Base-by-base conservation (phyloP, 768 basidiomycete genomes). In the Rhizopogon vinicolor region DNA sequence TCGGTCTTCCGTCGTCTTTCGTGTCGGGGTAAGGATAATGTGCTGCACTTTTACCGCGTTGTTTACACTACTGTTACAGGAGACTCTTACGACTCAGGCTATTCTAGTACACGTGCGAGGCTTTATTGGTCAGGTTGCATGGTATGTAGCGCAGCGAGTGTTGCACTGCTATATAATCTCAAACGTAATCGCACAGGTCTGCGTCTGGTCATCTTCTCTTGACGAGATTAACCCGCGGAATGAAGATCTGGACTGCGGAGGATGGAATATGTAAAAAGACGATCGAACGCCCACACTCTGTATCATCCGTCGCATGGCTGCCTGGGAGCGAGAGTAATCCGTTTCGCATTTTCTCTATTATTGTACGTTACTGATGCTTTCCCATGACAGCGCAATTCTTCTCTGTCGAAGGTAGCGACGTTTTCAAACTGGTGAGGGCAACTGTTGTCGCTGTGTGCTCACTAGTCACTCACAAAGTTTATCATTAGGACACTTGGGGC, bases 221-320 rank as follows among this genome's bases (percentile, higher is more conserved):
- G 44, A 79, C 80, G 31, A 78, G 79, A 61, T 71, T 79, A 52
- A 73, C 68, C 53, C 78, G 77, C 35, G 74, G 73, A 43, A 69
- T 82, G 55, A 82, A 83, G 63, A 68, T 82, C 51, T 82, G 80
- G 80, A 76, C 71, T 3, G 75, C 78, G 65, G 79, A 82, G 79
- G 74, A 78, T 18, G 80, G 81, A 43, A 77, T 81, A 44, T 79
- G 79, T 62, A 72, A 63, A 56, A 74, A 70, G 60, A 81, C 77
- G 16, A 82, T 82, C 55, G 77, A 79, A 50, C 73, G 81, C 8
- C 69, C 68, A 49, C 70, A 70, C 53, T 65, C 68, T 25, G 75
- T 82, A 1, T 77, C 78, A 56, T 79, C 80, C n/a, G 72, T 83
- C 43, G 70, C 75, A 50, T 82, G 81, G 80, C 67, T 81, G 55